Evolutionary conservation across 768 basidiomycete genomes (phyloP).

Genomic region (Termitomyces sp.): DNA sequence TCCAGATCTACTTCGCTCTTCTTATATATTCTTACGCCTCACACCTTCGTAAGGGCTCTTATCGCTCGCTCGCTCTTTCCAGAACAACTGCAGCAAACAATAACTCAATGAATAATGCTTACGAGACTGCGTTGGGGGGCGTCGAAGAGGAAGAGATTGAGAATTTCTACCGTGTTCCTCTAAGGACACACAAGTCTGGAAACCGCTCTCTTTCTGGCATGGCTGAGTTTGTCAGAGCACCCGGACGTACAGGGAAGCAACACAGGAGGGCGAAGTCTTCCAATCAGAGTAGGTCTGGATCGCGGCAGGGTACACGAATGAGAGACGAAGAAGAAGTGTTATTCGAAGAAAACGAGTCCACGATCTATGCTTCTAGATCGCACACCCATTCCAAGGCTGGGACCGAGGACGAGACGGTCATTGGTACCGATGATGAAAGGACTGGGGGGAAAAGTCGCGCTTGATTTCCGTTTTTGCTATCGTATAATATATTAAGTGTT

Average conservation of each 20-base stretch:
- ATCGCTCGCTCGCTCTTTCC: conserved; percentile 70
- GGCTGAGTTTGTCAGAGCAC: conserved; percentile 62
- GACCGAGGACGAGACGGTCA: conserved; percentile 36
- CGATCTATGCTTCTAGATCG: conserved; percentile 36
- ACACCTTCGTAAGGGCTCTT: conserved; percentile 90
- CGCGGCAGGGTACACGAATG: conserved; percentile 27
- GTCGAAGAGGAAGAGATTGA: conserved; percentile 62
- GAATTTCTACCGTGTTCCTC: conserved; percentile 66
- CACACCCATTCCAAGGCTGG: conserved; percentile 40
- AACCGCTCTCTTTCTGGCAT: conserved; percentile 47
- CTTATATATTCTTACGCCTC: conserved; percentile 90
- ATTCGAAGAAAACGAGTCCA: conserved; percentile 59
- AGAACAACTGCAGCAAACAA: conserved; percentile 34
- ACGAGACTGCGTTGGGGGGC: conserved; percentile 34
- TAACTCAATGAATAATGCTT: conserved; percentile 30
- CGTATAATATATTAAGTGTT: conserved; percentile 6
- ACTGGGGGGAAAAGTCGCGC: conserved; percentile 10
- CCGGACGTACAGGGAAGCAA: conserved; percentile 21
- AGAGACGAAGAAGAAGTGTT: conserved; percentile 49
- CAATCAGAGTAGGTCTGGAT: conserved; percentile 15
- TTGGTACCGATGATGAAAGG: conserved; percentile 36
- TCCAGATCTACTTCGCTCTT: conserved; percentile 88
- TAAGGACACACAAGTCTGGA: conserved; percentile 40
- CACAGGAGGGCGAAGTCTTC: conserved; percentile 10
- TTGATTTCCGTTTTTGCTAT: conserved; percentile 4